A percentile compares a stretch with the other conserved stretches of the same genome.
Evolutionary conservation across 768 basidiomycete genomes (phyloP).

Genomic region (Psilocybe azurescens): DNA sequence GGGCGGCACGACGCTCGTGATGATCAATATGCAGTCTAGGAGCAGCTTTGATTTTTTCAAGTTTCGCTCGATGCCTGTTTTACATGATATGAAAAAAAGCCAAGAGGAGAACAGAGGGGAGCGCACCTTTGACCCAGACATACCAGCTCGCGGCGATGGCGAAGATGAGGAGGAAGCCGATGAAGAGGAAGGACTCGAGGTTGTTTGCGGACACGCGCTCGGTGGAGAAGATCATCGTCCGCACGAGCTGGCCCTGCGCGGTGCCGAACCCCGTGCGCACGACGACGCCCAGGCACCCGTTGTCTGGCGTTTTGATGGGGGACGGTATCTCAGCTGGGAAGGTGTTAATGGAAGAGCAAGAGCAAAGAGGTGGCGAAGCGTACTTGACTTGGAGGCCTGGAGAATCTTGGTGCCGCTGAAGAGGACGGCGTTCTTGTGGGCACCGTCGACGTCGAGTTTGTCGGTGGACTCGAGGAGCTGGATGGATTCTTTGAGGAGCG

Average conservation of each 20-base stretch:
- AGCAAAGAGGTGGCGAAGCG: conserved; percentile 14
- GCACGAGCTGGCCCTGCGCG: conserved; percentile 93
- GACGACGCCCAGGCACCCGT: conserved; percentile 91
- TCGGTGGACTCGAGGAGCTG: conserved; percentile 80
- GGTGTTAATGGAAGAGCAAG: neutral
- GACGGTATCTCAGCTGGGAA: conserved; percentile 39
- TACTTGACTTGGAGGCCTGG: conserved; percentile 71
- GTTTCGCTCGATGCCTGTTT: conserved; percentile 83
- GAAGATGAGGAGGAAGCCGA: conserved; percentile 96
- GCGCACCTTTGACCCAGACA: conserved; percentile 92
- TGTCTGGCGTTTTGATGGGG: conserved; percentile 79
- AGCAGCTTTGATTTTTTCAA: conserved; percentile 95
- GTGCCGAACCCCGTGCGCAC: conserved; percentile 97
- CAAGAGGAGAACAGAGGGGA: neutral
- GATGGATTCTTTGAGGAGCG: conserved; percentile 94
- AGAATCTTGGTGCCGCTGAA: conserved; percentile 98
- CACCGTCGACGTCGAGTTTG: conserved; percentile 81
- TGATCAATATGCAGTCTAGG: conserved; percentile 93
- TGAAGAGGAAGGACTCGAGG: conserved; percentile 94
- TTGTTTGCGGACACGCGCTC: conserved; percentile 98
- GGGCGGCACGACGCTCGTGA: conserved; percentile 97
- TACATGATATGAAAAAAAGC: neutral
- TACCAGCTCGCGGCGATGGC: conserved; percentile 98
- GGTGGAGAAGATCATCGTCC: conserved; percentile 99
- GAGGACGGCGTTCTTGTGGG: conserved; percentile 86